Evolutionary conservation across 176 grass and related monocot species (phyloP).

Genomic region (Raddia distichophylla): DNA sequence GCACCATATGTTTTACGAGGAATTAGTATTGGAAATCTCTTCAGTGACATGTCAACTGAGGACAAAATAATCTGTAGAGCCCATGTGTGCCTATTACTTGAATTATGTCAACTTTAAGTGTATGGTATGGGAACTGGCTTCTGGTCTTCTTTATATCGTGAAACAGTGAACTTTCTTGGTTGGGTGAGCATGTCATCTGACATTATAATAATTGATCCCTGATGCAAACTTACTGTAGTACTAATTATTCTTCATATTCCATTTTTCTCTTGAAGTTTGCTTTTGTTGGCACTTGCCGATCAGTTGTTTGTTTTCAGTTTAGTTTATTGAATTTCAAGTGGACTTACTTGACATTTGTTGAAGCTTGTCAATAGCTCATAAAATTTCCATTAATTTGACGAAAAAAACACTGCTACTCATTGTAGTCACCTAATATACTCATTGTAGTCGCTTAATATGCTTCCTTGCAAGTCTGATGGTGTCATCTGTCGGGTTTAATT

Average conservation of each 20-base stretch:
- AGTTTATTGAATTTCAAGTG: slow-evolving; percentile 3
- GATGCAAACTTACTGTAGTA: not conserved
- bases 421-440: not conserved
- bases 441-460: not conserved
- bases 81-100: slow-evolving; percentile 5
- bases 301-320: not conserved
- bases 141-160: not conserved
- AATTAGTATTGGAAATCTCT: slow-evolving; percentile 2
- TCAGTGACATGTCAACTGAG: not conserved
- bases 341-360: slow-evolving; percentile 3
- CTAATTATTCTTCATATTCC: not conserved
- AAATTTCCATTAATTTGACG: slow-evolving; percentile 21
- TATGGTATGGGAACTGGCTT: slow-evolving; percentile 20
- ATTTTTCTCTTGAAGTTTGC: not conserved
- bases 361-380: not conserved
- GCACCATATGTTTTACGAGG: not conserved
- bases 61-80: not conserved
- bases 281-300: not conserved
- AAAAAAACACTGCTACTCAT: not conserved
- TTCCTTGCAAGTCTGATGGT: not conserved
- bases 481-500: not conserved
- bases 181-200: not conserved
- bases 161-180: not conserved
- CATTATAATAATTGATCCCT: not conserved
- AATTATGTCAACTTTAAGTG: not conserved